Evolutionary conservation across 768 basidiomycete genomes (phyloP).

Genomic region (Lactifluus hygrophoroides): DNA sequence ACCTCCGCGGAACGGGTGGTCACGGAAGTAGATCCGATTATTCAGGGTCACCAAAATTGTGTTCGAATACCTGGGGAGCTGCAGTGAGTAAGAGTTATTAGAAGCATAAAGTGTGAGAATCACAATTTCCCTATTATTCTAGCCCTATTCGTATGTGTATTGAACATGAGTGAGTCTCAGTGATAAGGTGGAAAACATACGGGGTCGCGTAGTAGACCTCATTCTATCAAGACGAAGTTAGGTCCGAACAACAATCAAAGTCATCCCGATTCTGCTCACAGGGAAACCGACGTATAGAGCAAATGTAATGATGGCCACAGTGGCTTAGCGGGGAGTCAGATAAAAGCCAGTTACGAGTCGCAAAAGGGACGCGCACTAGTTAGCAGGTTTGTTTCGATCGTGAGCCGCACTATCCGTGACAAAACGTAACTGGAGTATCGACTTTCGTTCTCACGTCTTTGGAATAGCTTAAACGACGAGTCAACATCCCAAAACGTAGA

Average conservation of each 20-base stretch:
- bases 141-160: slow-evolving; percentile 5
- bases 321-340: not conserved
- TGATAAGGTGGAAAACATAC: not conserved
- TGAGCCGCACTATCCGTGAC: slow-evolving; percentile 22
- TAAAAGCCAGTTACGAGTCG: not conserved
- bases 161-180: not conserved
- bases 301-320: not conserved
- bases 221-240: not conserved
- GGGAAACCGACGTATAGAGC: slow-evolving; percentile 5
- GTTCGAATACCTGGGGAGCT: slow-evolving; percentile 16
- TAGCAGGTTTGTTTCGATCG: slow-evolving; percentile 23
- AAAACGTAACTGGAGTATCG: slow-evolving; percentile 12
- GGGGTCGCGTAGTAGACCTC: slow-evolving; percentile 2
- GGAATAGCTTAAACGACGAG: not conserved
- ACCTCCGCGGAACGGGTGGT: not conserved
- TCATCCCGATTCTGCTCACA: not conserved
- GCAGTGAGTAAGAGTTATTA: not conserved
- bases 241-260: not conserved
- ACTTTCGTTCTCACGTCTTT: not conserved
- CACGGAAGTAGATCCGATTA: slow-evolving; percentile 10
- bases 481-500: not conserved
- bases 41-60: slow-evolving; percentile 24
- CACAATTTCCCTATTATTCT: slow-evolving; percentile 20
- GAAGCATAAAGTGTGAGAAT: not conserved
- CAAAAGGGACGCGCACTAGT: not conserved